Evolutionary conservation across 352 stramenopile genomes (phyloP).

Genomic region (Globisporangium splendens): DNA sequence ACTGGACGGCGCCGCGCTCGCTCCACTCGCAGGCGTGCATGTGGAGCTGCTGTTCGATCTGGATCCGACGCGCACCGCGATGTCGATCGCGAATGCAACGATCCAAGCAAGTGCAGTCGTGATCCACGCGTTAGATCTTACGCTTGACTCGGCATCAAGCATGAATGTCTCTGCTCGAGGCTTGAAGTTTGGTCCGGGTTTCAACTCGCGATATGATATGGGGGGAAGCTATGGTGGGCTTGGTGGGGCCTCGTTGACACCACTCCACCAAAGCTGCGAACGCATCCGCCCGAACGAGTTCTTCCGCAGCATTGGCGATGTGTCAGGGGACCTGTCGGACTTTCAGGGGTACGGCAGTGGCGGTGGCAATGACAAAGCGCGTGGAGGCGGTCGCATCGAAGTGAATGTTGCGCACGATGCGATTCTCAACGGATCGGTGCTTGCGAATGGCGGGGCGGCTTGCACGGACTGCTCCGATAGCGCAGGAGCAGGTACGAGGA

Average conservation of each 20-base stretch:
- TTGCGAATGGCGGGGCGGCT: constrained; percentile 63
- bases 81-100: constrained; percentile 47
- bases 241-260: constrained; percentile 60
- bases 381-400: constrained; percentile 61
- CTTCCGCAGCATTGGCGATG: constrained; percentile 62
- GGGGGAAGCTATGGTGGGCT: constrained; percentile 76
- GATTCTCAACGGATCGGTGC: constrained; percentile 56
- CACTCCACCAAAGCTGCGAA: constrained; percentile 37
- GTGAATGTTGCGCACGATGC: constrained; percentile 34
- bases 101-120: constrained; percentile 58
- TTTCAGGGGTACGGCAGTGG: constrained; percentile 85
- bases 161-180: constrained; percentile 60
- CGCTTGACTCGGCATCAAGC: constrained; percentile 35
- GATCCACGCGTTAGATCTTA: constrained; percentile 39
- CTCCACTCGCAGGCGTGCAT: constrained; percentile 36
- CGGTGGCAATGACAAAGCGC: constrained; percentile 51
- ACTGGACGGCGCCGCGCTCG: constrained; percentile 39
- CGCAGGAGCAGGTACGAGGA: constrained; percentile 37
- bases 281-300: constrained; percentile 53
- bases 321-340: constrained; percentile 40
- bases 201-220: constrained; percentile 63
- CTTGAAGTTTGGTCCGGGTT: constrained; percentile 80
- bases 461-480: constrained; percentile 51
- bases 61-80: constrained; percentile 22
- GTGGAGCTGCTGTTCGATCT: constrained; percentile 48